Evolutionary conservation across 1,284 basidiomycete species (phyloP).

Genomic region (Ceratobasidium sp.): DNA sequence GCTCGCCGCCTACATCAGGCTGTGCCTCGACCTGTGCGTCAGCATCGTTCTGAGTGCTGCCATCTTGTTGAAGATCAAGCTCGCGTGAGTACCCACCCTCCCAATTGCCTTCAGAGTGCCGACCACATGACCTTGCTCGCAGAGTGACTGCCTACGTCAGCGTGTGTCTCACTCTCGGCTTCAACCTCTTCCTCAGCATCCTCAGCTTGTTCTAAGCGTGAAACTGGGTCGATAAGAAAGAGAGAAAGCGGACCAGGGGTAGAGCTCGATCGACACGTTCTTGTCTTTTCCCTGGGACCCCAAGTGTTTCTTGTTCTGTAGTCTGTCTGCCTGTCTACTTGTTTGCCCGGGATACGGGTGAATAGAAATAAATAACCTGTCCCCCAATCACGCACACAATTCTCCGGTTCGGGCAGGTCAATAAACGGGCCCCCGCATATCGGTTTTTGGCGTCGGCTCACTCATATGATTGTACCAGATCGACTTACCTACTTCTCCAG

Average conservation of each 20-base stretch:
- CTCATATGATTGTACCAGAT: too few relatives aligned
- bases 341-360: background rate
- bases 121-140: background rate
- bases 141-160: background rate
- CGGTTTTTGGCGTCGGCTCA: too few relatives aligned
- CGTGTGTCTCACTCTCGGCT: background rate
- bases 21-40: background rate
- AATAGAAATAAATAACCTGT: background rate
- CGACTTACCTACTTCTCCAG: too few relatives aligned
- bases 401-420: background rate
- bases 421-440: background rate
- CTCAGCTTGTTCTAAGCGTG: background rate
- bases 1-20: background rate
- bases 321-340: background rate
- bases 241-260: background rate
- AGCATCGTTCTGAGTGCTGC: background rate
- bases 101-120: background rate
- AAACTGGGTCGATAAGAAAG: background rate
- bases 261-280: background rate
- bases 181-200: constrained; percentile 14
- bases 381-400: background rate
- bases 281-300: background rate
- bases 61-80: constrained; percentile 9
- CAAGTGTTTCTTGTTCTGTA: background rate
- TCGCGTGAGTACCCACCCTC: constrained; percentile 20